Evolutionary conservation across 345 rosid genomes (phyloP).

Genomic region (Boechera stricta): DNA sequence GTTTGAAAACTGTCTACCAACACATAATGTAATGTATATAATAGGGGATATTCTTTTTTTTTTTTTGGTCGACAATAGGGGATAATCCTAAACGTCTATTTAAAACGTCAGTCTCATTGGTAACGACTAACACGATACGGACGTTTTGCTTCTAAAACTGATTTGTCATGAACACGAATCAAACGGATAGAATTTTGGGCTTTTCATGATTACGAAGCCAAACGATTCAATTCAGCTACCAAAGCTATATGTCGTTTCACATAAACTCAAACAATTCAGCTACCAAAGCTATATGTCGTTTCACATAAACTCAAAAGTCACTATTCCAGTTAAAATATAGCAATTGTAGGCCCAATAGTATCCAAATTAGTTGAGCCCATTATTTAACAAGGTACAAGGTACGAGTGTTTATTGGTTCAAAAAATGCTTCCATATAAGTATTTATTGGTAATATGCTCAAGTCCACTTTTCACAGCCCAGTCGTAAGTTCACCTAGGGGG

Average conservation of each 20-base stretch:
- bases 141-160: neutral
- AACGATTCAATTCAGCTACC: neutral
- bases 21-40: no score
- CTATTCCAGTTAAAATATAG: neutral
- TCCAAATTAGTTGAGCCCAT: neutral
- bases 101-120: neutral
- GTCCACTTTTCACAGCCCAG: neutral
- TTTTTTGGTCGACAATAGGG: no score
- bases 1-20: no score
- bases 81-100: neutral
- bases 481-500: neutral
- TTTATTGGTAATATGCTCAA: neutral
- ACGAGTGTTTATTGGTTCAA: neutral
- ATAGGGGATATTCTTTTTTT: neutral
- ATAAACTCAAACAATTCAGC: neutral
- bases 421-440: neutral
- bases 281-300: neutral
- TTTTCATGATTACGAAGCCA: neutral
- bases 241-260: neutral
- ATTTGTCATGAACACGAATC: neutral
- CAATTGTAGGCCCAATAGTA: neutral
- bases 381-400: neutral
- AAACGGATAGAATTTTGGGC: neutral
- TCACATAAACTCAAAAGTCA: neutral
- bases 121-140: neutral